Base-by-base conservation (phyloP, 2,329 filamentous ascomycete species). In the Paramyrothecium roridum region DNA sequence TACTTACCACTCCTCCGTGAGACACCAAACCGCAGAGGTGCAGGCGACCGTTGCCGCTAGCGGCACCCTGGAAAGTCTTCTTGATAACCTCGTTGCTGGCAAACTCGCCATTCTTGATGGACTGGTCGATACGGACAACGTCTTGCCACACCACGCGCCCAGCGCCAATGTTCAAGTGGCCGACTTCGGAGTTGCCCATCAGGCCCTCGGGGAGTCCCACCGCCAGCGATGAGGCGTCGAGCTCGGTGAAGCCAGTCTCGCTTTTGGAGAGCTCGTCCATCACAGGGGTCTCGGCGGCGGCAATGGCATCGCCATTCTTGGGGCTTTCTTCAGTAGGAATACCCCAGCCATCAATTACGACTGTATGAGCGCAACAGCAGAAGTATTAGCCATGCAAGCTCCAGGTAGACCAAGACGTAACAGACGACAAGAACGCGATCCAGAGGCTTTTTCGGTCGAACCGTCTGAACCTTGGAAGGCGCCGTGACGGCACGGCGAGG, bases 291-390 rank as follows among this genome's bases (percentile, higher is more conserved):
- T 96, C 83, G 65, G 93, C 95, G 61, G 90, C 90, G 65, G 93
- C 87, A 73, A 99, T 98, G 70, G 95, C 95, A 80, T 99, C 93
- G 75, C 95, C 93, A 75, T 96, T 75, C 68, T 90, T 89, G 67
- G 89, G 90, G 55, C 92, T 96, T 56, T 87, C 78, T 63, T 88
- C 87, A 61, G 86, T 86, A 67, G 93, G 85, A 67, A 98, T 85
- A 70, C 95, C 95, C 95, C 95, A 99, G 70, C 95, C 95, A 79
- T 99, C 95, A 81, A 99, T 99, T 77, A 98, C 95, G 84, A 99
- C 89, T 92, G 69, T 70, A 71, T 52, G 72, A 73, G 62, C 76
- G 76, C 63, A 80, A 69, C 52, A 84, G 69, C 70, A 83, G 71
- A 66, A 81, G 73, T 57, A 82, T 83, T 81, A 85, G 81, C 81